Evolutionary conservation across 495 filamentous ascomycete species (phyloP), one percentile per base, ranked within the genome.

Genomic region (Viridothelium virens): DNA sequence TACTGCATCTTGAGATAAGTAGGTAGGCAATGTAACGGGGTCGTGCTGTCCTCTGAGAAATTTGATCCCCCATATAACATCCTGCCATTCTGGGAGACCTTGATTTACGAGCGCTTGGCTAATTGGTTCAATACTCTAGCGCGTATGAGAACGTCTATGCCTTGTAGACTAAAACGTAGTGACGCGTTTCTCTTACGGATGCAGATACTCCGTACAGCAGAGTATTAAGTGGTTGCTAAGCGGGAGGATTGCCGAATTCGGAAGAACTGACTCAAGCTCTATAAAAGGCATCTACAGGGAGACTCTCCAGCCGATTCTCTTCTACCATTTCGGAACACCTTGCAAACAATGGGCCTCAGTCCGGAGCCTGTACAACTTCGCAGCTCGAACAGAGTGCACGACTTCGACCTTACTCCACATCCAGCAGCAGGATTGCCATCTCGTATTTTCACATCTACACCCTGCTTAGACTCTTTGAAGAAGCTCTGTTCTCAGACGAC

Each of bases 401-500:
- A 18, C n/a, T 59, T 18, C 31, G 6, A 7, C 7, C 3, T 3
- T 18, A 9, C 53, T 31, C 33, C 10, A 7, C 11, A 18, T 59
- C 11, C 5, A 59, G 18, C 5, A 5, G 12, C 16, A 53, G 12
- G 5, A 18, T 59, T 10, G 7, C 31, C 25, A 18, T 59, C 53
- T 3, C 53, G 53, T 34, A 18, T 59, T 36, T 59, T 59, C 31
- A 9, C 25, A 10, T 59, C 31, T 34, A 18, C 18, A 16, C 73
- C 74, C 3, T 74, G 72, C 6, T 66, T 76, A 0, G 34, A 64
- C 38, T 69, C 56, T 14, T 80, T 85, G 68, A 75, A 77, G 53
- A 61, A 66, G 6, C 75, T 84, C 64, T 81, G 77, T 64, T 76
- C 77, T 14, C 77, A 76, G 66, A 73, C 67, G 10, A 73, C 76